A percentile compares a stretch with the other conserved stretches of the same genome.
Evolutionary conservation across 1,284 basidiomycete genomes (phyloP).

Genomic region (Cryptococcus maquisensis): DNA sequence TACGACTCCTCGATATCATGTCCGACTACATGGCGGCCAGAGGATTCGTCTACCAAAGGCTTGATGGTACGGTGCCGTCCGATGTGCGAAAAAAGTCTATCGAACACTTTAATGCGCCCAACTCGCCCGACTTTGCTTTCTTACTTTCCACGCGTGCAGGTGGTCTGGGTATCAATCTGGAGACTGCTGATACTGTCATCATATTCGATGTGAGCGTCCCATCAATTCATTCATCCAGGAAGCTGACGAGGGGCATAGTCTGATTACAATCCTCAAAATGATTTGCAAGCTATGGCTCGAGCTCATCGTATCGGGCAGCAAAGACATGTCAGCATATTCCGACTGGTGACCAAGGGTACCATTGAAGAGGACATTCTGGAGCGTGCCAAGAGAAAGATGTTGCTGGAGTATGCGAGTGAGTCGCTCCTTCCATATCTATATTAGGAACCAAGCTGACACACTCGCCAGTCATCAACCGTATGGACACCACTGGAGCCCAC

Average conservation of each 20-base stretch:
- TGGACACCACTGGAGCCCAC: conserved; percentile 98
- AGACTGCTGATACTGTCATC: conserved; percentile 97
- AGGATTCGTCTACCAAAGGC: conserved; percentile 75
- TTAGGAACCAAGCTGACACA: conserved; percentile 3
- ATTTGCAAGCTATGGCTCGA: conserved; percentile 97
- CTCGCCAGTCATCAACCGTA: conserved; percentile 91
- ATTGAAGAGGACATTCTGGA: conserved; percentile 99
- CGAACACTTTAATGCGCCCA: conserved; percentile 70
- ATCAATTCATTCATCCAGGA: not conserved
- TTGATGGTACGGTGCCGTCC: conserved; percentile 68
- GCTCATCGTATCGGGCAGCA: conserved; percentile 97
- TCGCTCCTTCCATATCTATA: conserved; percentile 26
- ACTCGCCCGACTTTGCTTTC: conserved; percentile 72
- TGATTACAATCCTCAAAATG: conserved; percentile 81
- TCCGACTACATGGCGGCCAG: conserved; percentile 92
- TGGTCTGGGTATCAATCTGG: conserved; percentile 96
- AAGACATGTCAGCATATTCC: conserved; percentile 95
- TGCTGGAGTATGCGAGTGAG: conserved; percentile 96
- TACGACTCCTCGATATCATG: conserved; percentile 96
- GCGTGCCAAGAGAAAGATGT: conserved; percentile 98
- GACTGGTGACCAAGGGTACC: conserved; percentile 92
- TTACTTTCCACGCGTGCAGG: conserved; percentile 94
- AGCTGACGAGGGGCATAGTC: conserved; percentile 14
- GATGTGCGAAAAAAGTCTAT: conserved; percentile 80
- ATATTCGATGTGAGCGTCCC: conserved; percentile 84